Evolutionary conservation across 2,329 filamentous ascomycete species (phyloP), one percentile per base, ranked within the genome.

Genomic region (Colletotrichum sublineola): DNA sequence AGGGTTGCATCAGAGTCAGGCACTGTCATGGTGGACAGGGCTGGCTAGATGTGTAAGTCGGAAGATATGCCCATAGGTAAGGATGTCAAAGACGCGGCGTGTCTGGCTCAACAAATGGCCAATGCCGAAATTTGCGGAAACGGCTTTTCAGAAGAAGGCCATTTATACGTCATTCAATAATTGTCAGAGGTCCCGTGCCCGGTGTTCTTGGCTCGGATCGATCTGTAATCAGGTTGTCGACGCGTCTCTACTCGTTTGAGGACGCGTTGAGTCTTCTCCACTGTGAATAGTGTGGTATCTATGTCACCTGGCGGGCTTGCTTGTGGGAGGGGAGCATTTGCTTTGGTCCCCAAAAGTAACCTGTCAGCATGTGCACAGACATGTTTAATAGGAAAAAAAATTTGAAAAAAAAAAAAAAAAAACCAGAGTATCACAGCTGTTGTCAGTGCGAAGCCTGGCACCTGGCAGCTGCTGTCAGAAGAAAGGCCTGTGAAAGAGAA

Each of bases 241-340:
- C 67, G 67, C 67, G 62, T 66, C 36, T 67, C 20, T 15, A 29
- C 20, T n/a, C n/a, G 57, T 12, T 33, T 20, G 60, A 52, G 63
- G 67, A 68, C 67, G 67, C 67, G 67, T 48, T 62, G 48, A 56
- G 38, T 9, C 33, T 61, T 42, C 53, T 31, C 33, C 40, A 20
- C 57, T 15, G 46, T 46, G 56, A 44, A 53, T 33, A 15, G 24
- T 9, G 52, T 52, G 50, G 33, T 5, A 58, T 42, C 12, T 31
- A 5, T 31, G 50, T 15, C 14, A 31, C 50, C 29, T 53, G 29
- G 24, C 50, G 12, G 29, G 52, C 48, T 44, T 61, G 24, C 24
- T 56, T 18, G 56, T 55, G 48, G 33, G 53, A 38, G 18, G 50
- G 48, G 48, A 57, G 56, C 63, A 71, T 71, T 56, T 68, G 57